A percentile compares a stretch with the other conserved stretches of the same genome.
Conservation (phyloP, 306 rosid genomes). For the Geum urbanum region DNA sequence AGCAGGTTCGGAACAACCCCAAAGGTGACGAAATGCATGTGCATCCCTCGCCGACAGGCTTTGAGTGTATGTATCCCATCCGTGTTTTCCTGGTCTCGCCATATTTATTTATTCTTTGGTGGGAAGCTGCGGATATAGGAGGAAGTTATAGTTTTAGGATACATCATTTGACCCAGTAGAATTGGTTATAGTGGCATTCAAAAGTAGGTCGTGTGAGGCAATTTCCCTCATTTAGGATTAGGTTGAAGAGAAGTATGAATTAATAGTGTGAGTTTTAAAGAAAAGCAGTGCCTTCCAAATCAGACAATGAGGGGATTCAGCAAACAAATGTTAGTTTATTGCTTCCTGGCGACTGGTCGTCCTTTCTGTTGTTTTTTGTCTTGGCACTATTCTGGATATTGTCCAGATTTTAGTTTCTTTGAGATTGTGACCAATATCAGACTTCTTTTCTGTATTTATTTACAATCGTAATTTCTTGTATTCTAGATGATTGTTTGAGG, state of each 20-base stretch:
- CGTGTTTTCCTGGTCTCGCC: conserved; percentile 39
- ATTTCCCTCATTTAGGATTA: conserved; percentile 37
- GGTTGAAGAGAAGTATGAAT: conserved; percentile 16
- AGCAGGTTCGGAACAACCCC: conserved; percentile 68
- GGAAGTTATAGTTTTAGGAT: conserved; percentile 52
- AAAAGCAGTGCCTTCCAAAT: conserved; percentile 26
- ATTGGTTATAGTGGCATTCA: conserved; percentile 40
- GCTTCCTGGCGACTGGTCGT: neutral
- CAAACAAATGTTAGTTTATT: conserved; percentile 5
- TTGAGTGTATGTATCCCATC: conserved; percentile 38
- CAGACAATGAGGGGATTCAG: conserved; percentile 11
- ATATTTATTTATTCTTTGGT: conserved; percentile 27
- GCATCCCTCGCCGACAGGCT: conserved; percentile 30
- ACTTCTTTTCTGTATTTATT: neutral
- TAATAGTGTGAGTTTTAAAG: conserved; percentile 33
- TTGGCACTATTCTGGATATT: neutral
- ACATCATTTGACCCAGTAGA: conserved; percentile 38
- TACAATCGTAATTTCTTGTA: neutral
- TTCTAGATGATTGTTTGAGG: neutral
- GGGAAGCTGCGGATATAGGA: conserved; percentile 63
- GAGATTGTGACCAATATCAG: neutral
- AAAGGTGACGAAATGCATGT: conserved; percentile 47
- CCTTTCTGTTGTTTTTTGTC: neutral
- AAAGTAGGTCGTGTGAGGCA: conserved; percentile 34
- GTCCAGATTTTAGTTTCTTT: conserved; percentile 7